Conservation (phyloP, 2,329 filamentous ascomycete species). For the Diaporthe citrichinensis region DNA sequence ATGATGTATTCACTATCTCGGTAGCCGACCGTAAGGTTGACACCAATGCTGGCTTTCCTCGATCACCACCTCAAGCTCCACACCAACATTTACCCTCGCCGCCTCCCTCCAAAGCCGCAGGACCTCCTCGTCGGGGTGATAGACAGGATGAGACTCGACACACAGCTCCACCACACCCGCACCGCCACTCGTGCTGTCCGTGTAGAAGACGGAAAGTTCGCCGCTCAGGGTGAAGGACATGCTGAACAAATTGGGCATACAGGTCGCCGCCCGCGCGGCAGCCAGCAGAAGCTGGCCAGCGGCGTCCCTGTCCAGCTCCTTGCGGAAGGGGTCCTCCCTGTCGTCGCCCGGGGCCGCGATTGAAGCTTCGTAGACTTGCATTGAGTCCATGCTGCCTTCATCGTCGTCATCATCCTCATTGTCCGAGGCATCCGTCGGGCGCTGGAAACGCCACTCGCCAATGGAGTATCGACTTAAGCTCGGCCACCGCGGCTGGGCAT, state of each 20-base stretch:
- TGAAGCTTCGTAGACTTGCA: too few relatives aligned
- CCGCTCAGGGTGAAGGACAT: not conserved
- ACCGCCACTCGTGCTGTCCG: not conserved
- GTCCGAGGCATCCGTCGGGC: too few relatives aligned
- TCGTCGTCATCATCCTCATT: too few relatives aligned
- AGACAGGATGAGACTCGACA: not conserved
- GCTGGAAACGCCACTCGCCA: too few relatives aligned
- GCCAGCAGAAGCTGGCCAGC: not conserved
- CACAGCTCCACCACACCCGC: not conserved
- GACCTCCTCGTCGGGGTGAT: not conserved
- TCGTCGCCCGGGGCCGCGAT: too few relatives aligned
- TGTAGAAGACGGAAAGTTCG: not conserved
- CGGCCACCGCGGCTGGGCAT: too few relatives aligned
- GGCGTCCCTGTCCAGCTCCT: not conserved
- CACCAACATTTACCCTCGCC: not conserved
- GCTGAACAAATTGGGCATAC: not conserved
- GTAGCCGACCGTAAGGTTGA: not conserved
- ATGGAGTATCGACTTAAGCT: too few relatives aligned
- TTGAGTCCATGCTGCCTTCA: too few relatives aligned
- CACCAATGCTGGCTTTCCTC: not conserved
- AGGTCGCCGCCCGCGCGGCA: too few relatives aligned
- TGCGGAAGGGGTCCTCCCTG: too few relatives aligned
- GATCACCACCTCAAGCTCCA: not conserved
- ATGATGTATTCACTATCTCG: not conserved
- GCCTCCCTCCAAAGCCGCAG: not conserved